Percentiles rank a stretch among this genome's conserved stretches.
phyloP scores from a whole-genome alignment of 768 basidiomycete genomes.

The Daedaleopsis nitida region DNA sequence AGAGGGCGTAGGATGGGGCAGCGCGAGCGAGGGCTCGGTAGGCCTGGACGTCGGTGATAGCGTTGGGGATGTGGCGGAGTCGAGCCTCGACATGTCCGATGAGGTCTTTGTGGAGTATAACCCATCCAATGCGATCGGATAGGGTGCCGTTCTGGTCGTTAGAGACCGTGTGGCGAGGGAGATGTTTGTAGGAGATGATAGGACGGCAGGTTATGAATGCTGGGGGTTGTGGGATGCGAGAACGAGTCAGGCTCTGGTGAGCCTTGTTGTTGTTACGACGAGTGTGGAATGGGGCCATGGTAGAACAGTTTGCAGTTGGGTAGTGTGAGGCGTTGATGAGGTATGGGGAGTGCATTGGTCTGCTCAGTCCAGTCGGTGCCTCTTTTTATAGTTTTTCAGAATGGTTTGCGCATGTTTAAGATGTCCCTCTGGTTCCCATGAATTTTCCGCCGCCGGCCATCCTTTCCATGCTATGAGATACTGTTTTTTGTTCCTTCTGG shows the following conservation, averaged over 20 bases:
- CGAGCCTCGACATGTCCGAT: neutral
- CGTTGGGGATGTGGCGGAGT: neutral
- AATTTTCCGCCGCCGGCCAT: neutral
- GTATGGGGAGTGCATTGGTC: neutral
- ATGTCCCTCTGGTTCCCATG: neutral
- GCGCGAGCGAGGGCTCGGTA: neutral
- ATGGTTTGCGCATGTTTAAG: neutral
- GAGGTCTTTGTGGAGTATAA: neutral
- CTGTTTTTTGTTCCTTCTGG: neutral
- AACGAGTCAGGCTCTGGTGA: too few species aligned
- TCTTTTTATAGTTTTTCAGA: neutral
- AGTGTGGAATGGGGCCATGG: neutral
- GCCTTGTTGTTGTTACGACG: neutral
- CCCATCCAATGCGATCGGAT: neutral
- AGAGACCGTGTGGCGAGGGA: neutral
- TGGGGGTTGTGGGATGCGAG: neutral
- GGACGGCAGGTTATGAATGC: neutral
- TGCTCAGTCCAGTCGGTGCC: neutral
- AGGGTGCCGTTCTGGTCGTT: neutral
- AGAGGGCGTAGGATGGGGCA: neutral
- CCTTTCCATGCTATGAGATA: neutral
- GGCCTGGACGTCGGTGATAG: neutral
- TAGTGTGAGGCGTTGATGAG: too few species aligned
- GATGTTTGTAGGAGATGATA: neutral
- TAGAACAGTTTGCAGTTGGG: neutral